Percentiles rank a stretch among this genome's conserved stretches.
Conservation (phyloP, 2,329 filamentous ascomycete genomes). For the Lachnellula hyalina region DNA sequence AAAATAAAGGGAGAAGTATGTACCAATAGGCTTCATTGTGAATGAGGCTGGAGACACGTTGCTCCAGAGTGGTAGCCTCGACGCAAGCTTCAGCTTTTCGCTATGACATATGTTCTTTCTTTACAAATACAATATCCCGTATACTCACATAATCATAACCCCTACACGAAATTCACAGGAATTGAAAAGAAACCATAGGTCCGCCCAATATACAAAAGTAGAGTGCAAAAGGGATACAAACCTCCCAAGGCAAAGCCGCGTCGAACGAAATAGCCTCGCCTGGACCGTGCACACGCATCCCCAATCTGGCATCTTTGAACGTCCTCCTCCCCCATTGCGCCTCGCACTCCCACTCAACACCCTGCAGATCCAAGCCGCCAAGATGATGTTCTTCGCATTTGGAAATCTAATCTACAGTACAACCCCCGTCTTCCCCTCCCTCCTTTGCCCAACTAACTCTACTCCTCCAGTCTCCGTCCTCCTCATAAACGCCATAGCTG, state of each 20-base stretch:
- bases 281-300: conserved; percentile 16
- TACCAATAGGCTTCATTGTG: conserved; percentile 27
- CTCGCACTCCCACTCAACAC: not conserved
- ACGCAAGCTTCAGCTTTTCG: not conserved
- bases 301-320: conserved; percentile 14
- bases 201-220: not conserved
- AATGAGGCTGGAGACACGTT: not conserved
- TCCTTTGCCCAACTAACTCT: conserved; percentile 3
- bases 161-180: too few species aligned
- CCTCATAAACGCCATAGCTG: conserved; percentile 86
- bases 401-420: conserved; percentile 69
- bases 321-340: not conserved
- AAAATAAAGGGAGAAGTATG: not conserved
- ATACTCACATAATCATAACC: too few species aligned
- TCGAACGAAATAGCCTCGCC: conserved; percentile 14
- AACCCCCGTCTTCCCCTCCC: conserved; percentile 1
- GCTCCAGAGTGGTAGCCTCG: not conserved
- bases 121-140: not conserved
- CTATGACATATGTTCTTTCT: not conserved
- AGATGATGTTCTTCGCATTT: conserved; percentile 66
- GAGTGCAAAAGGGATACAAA: not conserved
- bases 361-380: conserved; percentile 26
- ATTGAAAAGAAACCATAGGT: not conserved
- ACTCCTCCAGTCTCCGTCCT: conserved; percentile 64
- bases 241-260: conserved; percentile 3